Evolutionary conservation across 257 asterid genomes (phyloP), one percentile per base, ranked within the genome.

Genomic region (Ilex asprella): DNA sequence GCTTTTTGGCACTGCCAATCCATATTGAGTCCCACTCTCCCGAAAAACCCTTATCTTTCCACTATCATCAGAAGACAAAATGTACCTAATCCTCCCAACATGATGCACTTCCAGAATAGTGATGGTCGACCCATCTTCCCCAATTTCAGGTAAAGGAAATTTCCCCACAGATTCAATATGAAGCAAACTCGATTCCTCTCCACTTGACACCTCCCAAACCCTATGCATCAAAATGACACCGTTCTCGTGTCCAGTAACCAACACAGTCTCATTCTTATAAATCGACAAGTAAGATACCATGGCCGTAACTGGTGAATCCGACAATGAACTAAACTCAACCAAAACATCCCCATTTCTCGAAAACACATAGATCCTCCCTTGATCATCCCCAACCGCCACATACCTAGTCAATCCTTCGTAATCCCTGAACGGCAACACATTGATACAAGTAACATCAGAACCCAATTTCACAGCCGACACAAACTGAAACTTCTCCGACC

Each of bases 401-500:
- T 93, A 93, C 73, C 84, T 93, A 59, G 83, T 84, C 60, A 71
- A 31, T 29, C 97, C 97, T 65, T 93, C 99, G 32, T 73, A 76
- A 79, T 93, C 99, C 75, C 78, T 72, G 63, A 64, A 77, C 0
- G 97, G 97, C 73, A 93, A 82, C 57, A 87, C 82, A 50, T 73
- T 78, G 16, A 89, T 65, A 55, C 87, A 89, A 64, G 90, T 81
- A 0, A 96, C 88, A 64, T 32, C 71, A 1, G 97, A 82, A 21
- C 78, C 82, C 76, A 93, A 61, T 68, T 81, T 89, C 81, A 93
- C 97, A 0, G 99, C 99, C 0, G 97, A 87, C 16, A 82, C 78
- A 67, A 89, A 87, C 65, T 89, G 94, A 78, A 93, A 89, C 75
- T 77, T 87, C 67, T 93, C 99, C 0, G 95, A 78, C 99, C 99